Conservation (phyloP, 2,329 filamentous ascomycete species). For the Fusarium nisikadoi region DNA sequence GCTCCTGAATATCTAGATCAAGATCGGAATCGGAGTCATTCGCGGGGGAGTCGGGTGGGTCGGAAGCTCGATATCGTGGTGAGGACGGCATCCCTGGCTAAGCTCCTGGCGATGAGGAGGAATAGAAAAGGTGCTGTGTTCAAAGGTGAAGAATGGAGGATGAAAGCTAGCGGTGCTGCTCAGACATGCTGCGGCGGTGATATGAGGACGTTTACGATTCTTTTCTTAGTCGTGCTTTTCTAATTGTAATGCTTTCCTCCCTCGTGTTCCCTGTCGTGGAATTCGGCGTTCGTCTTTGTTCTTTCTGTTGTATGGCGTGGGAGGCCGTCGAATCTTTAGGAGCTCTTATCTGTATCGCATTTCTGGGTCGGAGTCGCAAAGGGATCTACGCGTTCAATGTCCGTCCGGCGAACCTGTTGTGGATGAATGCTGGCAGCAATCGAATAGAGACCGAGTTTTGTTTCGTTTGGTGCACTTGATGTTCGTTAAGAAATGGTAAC, state of each 20-base stretch:
- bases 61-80: constrained; percentile 62
- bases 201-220: constrained; percentile 1
- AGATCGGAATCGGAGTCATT: constrained; percentile 80
- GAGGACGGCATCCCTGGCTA: constrained; percentile 66
- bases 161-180: constrained; percentile 35
- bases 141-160: constrained; percentile 26
- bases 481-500: constrained; percentile 22
- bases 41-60: constrained; percentile 71
- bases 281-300: constrained; percentile 7
- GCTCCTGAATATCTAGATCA: constrained; percentile 82
- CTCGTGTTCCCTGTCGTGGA: neutral
- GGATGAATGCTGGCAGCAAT: neutral
- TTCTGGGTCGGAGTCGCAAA: constrained; percentile 39
- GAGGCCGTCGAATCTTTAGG: constrained; percentile 18
- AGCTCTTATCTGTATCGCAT: constrained; percentile 36
- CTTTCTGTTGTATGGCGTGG: constrained; percentile 16
- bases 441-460: neutral
- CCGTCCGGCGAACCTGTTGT: constrained; percentile 35
- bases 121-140: constrained; percentile 27
- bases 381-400: constrained; percentile 31
- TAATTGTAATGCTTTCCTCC: neutral
- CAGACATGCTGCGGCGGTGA: constrained; percentile 41
- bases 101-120: constrained; percentile 21
- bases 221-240: neutral
- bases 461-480: constrained; percentile 5